phyloP scores from a whole-genome alignment of 1,284 basidiomycete species.

The Ceratobasidium sp. region DNA sequence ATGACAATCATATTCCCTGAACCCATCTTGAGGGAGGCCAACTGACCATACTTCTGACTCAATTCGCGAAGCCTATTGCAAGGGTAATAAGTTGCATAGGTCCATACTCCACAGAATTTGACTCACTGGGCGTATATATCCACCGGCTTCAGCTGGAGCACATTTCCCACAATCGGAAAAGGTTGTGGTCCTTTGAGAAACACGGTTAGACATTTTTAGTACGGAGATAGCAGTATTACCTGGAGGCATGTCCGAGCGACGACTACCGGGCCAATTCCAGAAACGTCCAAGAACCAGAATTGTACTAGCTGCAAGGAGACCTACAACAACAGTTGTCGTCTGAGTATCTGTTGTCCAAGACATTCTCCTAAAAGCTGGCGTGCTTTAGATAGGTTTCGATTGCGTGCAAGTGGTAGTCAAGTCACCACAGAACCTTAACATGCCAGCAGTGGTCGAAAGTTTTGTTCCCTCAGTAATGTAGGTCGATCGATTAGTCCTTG shows the following conservation, averaged over 20 bases:
- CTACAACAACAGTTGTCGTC: no score
- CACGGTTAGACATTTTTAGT: no score
- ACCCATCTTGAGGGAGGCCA: slow-evolving; percentile 24
- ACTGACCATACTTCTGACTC: slow-evolving; percentile 23
- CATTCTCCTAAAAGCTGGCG: no score
- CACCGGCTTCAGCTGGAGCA: slow-evolving; percentile 14
- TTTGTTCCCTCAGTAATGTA: no score
- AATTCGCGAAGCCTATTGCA: slow-evolving; percentile 8
- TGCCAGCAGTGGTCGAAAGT: no score
- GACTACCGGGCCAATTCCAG: slow-evolving; percentile 30
- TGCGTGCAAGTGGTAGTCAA: no score
- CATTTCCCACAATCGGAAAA: slow-evolving; percentile 19
- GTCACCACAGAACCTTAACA: no score
- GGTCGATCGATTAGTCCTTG: no score
- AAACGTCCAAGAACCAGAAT: not conserved
- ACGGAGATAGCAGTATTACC: not conserved
- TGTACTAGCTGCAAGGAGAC: no score
- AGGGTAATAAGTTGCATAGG: not conserved
- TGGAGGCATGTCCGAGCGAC: slow-evolving; percentile 18
- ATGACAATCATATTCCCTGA: not conserved
- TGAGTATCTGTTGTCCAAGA: no score
- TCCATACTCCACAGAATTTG: not conserved
- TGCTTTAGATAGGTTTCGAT: no score
- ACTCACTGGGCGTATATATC: slow-evolving; percentile 23
- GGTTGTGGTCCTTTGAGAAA: slow-evolving; percentile 1